These are phyloP conservation scores for Canavalia ensiformis DNA, from an alignment of 306 rosid species.

Conservation along the genomic window DNA sequence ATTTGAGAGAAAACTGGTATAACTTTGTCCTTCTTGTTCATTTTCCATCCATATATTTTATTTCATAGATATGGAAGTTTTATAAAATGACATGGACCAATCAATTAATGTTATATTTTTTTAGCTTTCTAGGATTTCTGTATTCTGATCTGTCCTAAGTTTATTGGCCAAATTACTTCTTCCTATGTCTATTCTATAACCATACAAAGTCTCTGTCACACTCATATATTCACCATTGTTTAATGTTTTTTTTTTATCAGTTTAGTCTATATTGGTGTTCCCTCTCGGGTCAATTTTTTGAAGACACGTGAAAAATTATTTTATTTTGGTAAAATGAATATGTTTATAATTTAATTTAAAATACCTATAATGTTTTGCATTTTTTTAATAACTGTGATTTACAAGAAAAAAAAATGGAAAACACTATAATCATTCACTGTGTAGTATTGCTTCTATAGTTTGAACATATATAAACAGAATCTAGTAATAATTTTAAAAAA, in stretches of 20 bases:
- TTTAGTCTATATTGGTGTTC: background rate
- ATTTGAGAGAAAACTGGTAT: background rate
- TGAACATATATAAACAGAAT: too few species aligned
- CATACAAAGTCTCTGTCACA: background rate
- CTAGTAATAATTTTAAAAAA: too few species aligned
- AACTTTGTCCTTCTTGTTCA: too few species aligned
- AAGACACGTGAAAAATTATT: background rate
- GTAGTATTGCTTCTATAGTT: background rate
- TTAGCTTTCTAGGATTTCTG: background rate
- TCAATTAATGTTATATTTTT: background rate
- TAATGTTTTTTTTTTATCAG: background rate
- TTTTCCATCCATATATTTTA: background rate
- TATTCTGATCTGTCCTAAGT: background rate
- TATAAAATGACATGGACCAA: background rate
- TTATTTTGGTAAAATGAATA: background rate
- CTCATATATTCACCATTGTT: background rate
- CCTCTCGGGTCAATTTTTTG: background rate
- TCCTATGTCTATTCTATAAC: slow-evolving; percentile 2
- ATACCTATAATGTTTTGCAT: background rate
- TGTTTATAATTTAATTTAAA: background rate
- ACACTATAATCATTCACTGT: background rate
- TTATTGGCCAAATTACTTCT: background rate
- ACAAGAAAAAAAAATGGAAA: too few species aligned
- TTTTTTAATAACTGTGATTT: too few species aligned
- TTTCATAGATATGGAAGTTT: background rate